Percentiles rank a stretch among this genome's conserved stretches.
Conservation (phyloP, 257 asterid genomes). For the Plantago elongata region DNA sequence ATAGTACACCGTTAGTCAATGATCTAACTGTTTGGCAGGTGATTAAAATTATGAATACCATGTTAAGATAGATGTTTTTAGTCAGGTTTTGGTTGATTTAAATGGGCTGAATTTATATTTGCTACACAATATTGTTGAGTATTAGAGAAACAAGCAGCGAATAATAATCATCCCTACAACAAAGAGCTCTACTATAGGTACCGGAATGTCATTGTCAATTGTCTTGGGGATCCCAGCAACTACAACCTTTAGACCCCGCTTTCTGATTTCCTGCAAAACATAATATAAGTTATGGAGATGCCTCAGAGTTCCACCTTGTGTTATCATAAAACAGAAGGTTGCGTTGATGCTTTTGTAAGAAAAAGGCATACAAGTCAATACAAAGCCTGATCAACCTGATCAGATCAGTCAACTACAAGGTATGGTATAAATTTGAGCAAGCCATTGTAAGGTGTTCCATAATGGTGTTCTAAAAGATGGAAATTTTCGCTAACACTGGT, state of each 20-base stretch:
- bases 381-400: conserved; percentile 14
- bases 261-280: conserved; percentile 70
- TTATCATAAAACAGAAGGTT: conserved; percentile 8
- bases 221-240: conserved; percentile 97
- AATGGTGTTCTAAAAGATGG: neutral
- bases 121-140: no score
- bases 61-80: no score
- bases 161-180: conserved; percentile 11
- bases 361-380: conserved; percentile 15
- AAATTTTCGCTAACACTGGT: conserved; percentile 16
- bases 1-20: neutral
- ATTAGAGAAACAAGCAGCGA: neutral
- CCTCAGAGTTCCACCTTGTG: conserved; percentile 10
- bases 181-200: conserved; percentile 23
- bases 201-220: conserved; percentile 96
- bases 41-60: no score
- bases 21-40: no score
- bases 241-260: conserved; percentile 76
- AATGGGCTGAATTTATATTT: no score
- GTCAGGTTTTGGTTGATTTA: no score
- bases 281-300: conserved; percentile 12
- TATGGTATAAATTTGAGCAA: no score
- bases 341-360: neutral
- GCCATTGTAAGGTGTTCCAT: no score
- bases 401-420: no score